Evolutionary conservation across 495 filamentous ascomycete genomes (phyloP).

Genomic region (Aspergillus nanangensis): DNA sequence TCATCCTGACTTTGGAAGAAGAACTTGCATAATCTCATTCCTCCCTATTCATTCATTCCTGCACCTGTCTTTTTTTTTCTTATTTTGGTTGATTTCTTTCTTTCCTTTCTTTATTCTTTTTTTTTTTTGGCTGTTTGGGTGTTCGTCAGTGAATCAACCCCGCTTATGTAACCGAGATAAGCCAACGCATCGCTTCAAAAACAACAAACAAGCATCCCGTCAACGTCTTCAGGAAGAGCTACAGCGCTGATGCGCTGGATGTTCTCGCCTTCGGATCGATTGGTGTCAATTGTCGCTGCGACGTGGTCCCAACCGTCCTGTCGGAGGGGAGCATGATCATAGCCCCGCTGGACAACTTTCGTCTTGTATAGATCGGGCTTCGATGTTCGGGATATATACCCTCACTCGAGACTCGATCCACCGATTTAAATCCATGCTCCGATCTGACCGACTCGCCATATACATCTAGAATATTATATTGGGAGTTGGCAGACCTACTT

Average conservation of each 20-base stretch:
- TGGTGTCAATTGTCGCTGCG: not conserved
- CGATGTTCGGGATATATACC: no score
- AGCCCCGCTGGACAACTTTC: not conserved
- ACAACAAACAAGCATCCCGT: slow-evolving; percentile 2
- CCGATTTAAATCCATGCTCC: no score
- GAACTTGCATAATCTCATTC: not conserved
- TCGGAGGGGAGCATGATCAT: not conserved
- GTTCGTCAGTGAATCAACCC: slow-evolving; percentile 1
- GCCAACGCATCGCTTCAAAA: not conserved
- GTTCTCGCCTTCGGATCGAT: not conserved
- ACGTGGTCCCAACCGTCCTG: not conserved
- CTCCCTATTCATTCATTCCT: slow-evolving; percentile 2
- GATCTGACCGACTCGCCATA: no score
- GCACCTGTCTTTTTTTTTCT: no score
- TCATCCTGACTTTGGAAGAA: not conserved
- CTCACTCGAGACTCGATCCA: no score
- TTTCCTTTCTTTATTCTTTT: not conserved
- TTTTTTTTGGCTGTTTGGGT: not conserved
- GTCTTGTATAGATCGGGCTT: not conserved
- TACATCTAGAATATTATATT: no score
- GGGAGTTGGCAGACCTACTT: no score
- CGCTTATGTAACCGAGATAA: slow-evolving; percentile 4
- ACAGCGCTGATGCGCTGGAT: slow-evolving; percentile 17
- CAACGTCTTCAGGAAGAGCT: not conserved
- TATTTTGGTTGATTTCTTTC: no score